Conservation (phyloP, 192 early-diverging fungal genomes). For the Mortierella hygrophila region DNA sequence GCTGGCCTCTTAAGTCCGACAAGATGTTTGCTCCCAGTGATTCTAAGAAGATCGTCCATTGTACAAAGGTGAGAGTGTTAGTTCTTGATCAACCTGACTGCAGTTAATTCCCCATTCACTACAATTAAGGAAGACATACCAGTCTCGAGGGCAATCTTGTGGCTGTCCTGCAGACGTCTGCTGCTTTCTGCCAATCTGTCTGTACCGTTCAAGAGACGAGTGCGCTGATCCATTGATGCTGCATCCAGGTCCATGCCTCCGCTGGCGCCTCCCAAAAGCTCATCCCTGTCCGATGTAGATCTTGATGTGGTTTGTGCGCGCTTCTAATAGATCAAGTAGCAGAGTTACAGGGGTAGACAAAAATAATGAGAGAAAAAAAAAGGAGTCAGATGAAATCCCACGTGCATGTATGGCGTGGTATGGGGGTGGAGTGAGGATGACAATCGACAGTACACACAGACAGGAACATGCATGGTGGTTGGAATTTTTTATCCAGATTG, state of each 20-base stretch:
- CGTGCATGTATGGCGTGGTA: constrained; percentile 4
- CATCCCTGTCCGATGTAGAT: constrained; percentile 67
- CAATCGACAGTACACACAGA: neutral
- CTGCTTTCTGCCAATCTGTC: constrained; percentile 86
- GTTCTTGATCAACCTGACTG: neutral
- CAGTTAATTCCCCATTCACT: neutral
- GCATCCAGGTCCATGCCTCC: constrained; percentile 66
- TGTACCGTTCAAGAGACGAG: constrained; percentile 85
- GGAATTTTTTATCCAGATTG: neutral
- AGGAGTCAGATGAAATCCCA: constrained; percentile 9
- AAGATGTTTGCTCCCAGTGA: constrained; percentile 87
- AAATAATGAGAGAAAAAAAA: neutral
- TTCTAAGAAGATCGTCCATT: constrained; percentile 62
- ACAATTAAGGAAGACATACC: constrained; percentile 47
- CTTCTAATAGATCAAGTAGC: constrained; percentile 50
- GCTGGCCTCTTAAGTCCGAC: constrained; percentile 83
- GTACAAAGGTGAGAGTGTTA: neutral
- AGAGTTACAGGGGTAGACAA: neutral
- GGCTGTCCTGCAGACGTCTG: constrained; percentile 87
- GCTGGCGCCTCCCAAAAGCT: constrained; percentile 67
- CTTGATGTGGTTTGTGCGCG: constrained; percentile 58
- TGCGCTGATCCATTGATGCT: constrained; percentile 80
- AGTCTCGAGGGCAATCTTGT: constrained; percentile 91
- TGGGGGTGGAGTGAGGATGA: neutral
- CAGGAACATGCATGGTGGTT: neutral